Conservation (phyloP, 106 monocot genomes). For the Alisma plantagoaquatica region DNA sequence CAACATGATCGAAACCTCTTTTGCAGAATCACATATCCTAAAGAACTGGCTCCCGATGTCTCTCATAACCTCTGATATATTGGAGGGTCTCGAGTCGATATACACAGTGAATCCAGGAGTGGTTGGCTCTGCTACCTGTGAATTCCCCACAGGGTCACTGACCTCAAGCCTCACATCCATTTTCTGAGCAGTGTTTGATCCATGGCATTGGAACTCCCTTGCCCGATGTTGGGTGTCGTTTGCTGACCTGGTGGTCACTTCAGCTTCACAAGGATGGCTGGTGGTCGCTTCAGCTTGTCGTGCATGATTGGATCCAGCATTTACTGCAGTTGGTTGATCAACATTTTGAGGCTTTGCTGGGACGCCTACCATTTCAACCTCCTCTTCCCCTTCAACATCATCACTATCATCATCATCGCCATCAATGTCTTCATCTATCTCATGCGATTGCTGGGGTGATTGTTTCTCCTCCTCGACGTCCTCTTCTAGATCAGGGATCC, state of each 20-base stretch:
- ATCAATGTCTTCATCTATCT: background rate
- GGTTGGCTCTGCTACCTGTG: slow-evolving; percentile 27
- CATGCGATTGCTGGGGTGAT: background rate
- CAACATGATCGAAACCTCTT: slow-evolving; percentile 71
- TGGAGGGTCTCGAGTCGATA: slow-evolving; percentile 61
- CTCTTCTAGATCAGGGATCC: slow-evolving; percentile 73
- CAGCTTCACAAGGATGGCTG: background rate
- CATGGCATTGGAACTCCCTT: slow-evolving; percentile 26
- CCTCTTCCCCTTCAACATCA: slow-evolving; percentile 6
- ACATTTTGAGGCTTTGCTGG: background rate
- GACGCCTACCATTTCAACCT: slow-evolving; percentile 1
- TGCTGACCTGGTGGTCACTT: background rate
- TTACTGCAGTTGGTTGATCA: background rate
- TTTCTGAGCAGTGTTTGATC: slow-evolving; percentile 10
- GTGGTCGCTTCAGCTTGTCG: background rate
- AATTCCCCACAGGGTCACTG: slow-evolving; percentile 14
- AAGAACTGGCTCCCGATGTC: slow-evolving; percentile 68
- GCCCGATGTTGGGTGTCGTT: background rate
- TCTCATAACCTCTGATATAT: slow-evolving; percentile 68
- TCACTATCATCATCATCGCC: slow-evolving; percentile 2
- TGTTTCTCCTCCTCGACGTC: slow-evolving; percentile 13
- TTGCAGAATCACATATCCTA: slow-evolving; percentile 56
- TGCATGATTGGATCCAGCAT: background rate
- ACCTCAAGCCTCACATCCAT: slow-evolving; percentile 17
- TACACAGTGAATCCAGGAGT: slow-evolving; percentile 86